Evolutionary conservation across 768 basidiomycete species (phyloP), one percentile per base, ranked within the genome.

Genomic region (Rhizopogon vulgaris): DNA sequence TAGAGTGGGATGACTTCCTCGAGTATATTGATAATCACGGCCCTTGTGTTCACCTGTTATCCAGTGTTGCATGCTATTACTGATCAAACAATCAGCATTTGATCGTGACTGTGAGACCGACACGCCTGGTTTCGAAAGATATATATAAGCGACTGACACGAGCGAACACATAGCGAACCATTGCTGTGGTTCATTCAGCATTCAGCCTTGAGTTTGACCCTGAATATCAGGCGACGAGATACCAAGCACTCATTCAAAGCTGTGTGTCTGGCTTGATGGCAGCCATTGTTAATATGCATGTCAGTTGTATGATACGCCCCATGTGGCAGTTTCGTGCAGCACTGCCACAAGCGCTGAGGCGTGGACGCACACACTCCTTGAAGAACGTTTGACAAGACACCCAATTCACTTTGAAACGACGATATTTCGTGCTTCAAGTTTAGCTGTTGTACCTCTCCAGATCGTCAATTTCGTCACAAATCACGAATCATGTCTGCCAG

Each of bases 401-500:
- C 42, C 24, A 49, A 24, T 49, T 46, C n/a, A n/a, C 9, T 12
- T 28, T 39, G 14, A 32, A 41, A 7, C 38, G 28, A n/a, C 43
- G 45, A 56, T 57, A 53, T 53, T 46, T 47, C 56, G 67, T 4
- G 45, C 53, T 36, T 62, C 48, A 48, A 18, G 10, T 48, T 49
- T 48, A 53, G 41, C 45, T 66, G 60, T 36, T 64, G 60, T 25
- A 15, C 37, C 8, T 53, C 51, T 32, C 15, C 47, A 24, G 42
- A 54, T 48, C 48, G n/a, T 56, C 61, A 54, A 18, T 24, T 25
- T 55, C 57, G 38, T 1, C 51, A 51, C 30, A 56, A 48, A 49
- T 49, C 59, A 41, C 58, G 51, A 49, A 64, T 58, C 52, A 87
- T 88, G 84, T 74, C 85, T 69, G 81, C 87, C 54, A 75, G 86